Conservation (phyloP, 768 basidiomycete genomes). For the Tylopilus cervinicoccineus region DNA sequence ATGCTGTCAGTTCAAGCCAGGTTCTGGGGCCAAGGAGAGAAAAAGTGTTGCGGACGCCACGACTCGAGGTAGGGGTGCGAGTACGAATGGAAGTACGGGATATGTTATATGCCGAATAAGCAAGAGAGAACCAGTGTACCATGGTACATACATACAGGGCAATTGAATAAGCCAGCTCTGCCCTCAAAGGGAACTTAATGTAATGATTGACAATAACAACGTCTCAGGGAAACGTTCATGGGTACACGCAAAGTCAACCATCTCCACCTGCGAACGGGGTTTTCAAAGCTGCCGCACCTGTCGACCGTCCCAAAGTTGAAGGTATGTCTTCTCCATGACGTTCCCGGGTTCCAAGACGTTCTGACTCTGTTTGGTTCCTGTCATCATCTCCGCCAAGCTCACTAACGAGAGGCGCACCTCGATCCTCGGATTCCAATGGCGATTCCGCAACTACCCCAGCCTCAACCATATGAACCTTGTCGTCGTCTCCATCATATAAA, state of each 20-base stretch:
- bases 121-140: conserved; percentile 2
- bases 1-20: background rate
- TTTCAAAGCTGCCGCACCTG: conserved; percentile 19
- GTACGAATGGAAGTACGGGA: conserved; percentile 3
- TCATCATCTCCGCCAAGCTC: conserved; percentile 6
- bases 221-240: background rate
- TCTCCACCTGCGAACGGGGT: conserved; percentile 1
- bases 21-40: background rate
- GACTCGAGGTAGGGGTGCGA: background rate
- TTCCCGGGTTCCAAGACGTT: conserved; percentile 3
- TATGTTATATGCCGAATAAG: conserved; percentile 7
- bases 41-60: background rate
- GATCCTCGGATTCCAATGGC: conserved; percentile 4
- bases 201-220: background rate
- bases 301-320: conserved; percentile 26
- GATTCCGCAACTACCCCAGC: conserved; percentile 11
- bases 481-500: conserved; percentile 39
- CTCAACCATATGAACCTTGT: conserved; percentile 23
- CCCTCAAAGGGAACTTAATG: background rate
- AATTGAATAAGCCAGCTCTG: conserved; percentile 4
- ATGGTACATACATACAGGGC: conserved; percentile 11
- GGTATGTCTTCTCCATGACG: conserved; percentile 17
- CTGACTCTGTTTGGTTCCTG: conserved; percentile 2
- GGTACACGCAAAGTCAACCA: conserved; percentile 2
- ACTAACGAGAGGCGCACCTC: conserved; percentile 1